Evolutionary conservation across 768 basidiomycete species (phyloP), one percentile per base, ranked within the genome.

Genomic region (Suillus luteus): DNA sequence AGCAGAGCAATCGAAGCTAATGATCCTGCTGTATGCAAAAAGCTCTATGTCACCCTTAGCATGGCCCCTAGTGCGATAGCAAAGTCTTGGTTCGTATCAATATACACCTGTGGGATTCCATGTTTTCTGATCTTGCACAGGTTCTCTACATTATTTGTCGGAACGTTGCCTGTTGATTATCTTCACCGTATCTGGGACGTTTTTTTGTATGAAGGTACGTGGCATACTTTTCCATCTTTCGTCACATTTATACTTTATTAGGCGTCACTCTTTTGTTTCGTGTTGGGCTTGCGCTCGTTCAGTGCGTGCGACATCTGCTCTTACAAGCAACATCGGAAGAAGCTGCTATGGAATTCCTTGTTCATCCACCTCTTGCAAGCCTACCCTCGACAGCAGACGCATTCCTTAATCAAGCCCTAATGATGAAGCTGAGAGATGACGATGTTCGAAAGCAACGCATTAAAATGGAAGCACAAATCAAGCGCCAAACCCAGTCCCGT

Each of bases 161-260:
- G 86, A 11, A 81, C 81, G 1, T 79, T 93, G 15, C 89, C 92
- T 0, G 72, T 78, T 0, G 85, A 89, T 2, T 85, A 87, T 68
- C 75, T 92, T 17, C 85, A 88, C 63, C 81, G 93, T 33, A 82
- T 92, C 14, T 94, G 93, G 92, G 93, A 93, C 70, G 71, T 94
- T 3, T 93, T 93, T 71, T 74, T 94, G 22, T 91, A 83, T 66
- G 92, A 94, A 76, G 92, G 92, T 92, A 72, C 33, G 78, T 64
- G 9, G 22, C 10, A 43, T 35, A 12, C n/a, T 43, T 17, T 11
- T 24, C n/a, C 40, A 2, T 22, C 38, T 11, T 24, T 8, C 22
- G 9, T 46, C 14, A 35, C 24, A 51, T 48, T 11, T 60, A 33
- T 8, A 54, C 12, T 52, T 58, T 6, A n/a, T 19, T 62, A 93